Conservation (phyloP, 345 rosid genomes). For the Abelmoschus esculentus region DNA sequence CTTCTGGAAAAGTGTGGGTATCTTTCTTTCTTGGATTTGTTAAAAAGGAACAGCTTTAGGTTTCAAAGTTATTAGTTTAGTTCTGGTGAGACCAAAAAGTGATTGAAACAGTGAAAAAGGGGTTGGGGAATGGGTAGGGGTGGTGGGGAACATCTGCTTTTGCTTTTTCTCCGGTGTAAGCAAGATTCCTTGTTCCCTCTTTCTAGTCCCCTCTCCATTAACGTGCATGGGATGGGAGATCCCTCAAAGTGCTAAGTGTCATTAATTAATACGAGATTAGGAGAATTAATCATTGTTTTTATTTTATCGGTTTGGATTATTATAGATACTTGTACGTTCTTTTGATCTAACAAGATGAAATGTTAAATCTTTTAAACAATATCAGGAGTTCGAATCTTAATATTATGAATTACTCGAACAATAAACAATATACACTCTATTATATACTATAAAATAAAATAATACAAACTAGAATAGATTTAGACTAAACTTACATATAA, state of each 20-base stretch:
- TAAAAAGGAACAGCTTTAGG: background rate
- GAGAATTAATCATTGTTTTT: too few relatives aligned
- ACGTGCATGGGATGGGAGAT: background rate
- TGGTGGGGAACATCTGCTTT: constrained; percentile 45
- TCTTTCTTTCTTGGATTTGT: background rate
- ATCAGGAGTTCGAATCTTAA: too few relatives aligned
- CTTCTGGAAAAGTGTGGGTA: background rate
- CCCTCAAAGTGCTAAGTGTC: background rate
- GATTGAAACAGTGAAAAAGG: constrained; percentile 35
- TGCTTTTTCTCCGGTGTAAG: constrained; percentile 24
- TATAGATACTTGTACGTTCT: too few relatives aligned
- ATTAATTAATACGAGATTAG: background rate
- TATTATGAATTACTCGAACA: too few relatives aligned
- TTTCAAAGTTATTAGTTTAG: background rate
- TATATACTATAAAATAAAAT: too few relatives aligned
- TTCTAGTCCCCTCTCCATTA: background rate
- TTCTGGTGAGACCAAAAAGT: constrained; percentile 20
- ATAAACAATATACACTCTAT: too few relatives aligned
- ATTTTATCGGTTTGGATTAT: too few relatives aligned
- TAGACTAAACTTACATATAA: too few relatives aligned
- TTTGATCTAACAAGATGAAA: too few relatives aligned
- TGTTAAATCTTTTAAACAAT: too few relatives aligned
- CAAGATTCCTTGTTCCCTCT: constrained; percentile 37
- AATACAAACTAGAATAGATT: too few relatives aligned
- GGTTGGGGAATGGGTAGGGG: constrained; percentile 25